Evolutionary conservation across 352 stramenopile species (phyloP).

Genomic region (Pythium dissotocum): DNA sequence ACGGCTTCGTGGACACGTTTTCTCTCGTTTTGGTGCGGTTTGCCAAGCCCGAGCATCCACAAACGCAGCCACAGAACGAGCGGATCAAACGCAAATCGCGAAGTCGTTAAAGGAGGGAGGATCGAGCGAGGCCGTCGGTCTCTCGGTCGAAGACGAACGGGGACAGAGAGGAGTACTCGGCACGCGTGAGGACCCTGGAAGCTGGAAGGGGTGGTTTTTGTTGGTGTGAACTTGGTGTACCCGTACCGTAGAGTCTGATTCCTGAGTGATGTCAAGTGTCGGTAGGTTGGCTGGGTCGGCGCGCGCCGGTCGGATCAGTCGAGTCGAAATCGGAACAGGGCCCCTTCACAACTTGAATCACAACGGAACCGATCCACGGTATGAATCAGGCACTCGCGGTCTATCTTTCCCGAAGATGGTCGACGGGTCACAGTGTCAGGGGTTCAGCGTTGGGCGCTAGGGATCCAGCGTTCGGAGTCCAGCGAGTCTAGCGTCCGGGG

Average conservation of each 20-base stretch:
- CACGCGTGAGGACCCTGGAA: conserved; percentile 2
- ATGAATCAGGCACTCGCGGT: not conserved
- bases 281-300: conserved; percentile 1
- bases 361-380: not conserved
- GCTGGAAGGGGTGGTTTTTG: conserved; percentile 13
- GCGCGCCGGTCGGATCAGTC: not conserved
- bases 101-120: not conserved
- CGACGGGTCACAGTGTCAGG: not conserved
- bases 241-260: conserved; percentile 18
- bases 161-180: not conserved
- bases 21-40: not conserved
- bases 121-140: not conserved
- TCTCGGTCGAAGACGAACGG: not conserved
- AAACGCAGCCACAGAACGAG: not conserved
- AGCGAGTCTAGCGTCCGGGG: not conserved
- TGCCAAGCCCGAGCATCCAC: not conserved
- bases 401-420: not conserved
- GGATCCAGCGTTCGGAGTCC: conserved; percentile 5
- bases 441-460: not conserved
- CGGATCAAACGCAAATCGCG: not conserved
- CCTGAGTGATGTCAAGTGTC: conserved; percentile 6
- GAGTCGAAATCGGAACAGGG: not conserved
- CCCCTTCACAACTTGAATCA: not conserved
- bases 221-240: conserved; percentile 23
- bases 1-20: not conserved